Conservation (phyloP, 306 rosid genomes). For the Cercis canadensis region DNA sequence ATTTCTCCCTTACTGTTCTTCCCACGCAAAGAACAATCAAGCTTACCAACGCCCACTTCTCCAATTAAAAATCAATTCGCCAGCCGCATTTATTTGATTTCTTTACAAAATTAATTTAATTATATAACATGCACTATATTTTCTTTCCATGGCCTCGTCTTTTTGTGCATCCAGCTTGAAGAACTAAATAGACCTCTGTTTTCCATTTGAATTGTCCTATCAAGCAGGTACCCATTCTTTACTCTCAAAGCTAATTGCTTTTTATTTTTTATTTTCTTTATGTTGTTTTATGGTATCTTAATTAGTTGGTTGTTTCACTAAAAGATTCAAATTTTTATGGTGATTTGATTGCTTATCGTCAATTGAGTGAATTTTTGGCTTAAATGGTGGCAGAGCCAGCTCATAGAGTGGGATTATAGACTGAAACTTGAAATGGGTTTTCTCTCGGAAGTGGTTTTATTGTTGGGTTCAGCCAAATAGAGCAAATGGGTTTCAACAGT, state of each 20-base stretch:
- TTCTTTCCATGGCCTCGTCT: not conserved
- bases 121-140: not conserved
- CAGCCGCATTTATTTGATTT: not conserved
- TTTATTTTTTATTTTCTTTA: not conserved
- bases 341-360: not conserved
- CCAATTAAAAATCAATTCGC: not conserved
- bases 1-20: not conserved
- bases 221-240: constrained; percentile 24
- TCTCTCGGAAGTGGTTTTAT: not conserved
- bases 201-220: constrained; percentile 3
- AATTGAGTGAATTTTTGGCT: not conserved
- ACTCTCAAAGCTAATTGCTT: not conserved
- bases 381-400: not conserved
- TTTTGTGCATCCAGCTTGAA: constrained; percentile 7
- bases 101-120: not conserved
- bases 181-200: not conserved
- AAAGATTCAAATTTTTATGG: constrained; percentile 8
- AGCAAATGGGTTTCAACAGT: not conserved
- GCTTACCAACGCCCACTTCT: not conserved
- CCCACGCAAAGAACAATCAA: not conserved
- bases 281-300: not conserved
- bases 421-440: constrained; percentile 29
- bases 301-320: constrained; percentile 6
- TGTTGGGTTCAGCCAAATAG: not conserved
- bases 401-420: not conserved